Evolutionary conservation across 2,329 filamentous ascomycete genomes (phyloP), one percentile per base, ranked within the genome.

Genomic region (Mariannaea elegans): DNA sequence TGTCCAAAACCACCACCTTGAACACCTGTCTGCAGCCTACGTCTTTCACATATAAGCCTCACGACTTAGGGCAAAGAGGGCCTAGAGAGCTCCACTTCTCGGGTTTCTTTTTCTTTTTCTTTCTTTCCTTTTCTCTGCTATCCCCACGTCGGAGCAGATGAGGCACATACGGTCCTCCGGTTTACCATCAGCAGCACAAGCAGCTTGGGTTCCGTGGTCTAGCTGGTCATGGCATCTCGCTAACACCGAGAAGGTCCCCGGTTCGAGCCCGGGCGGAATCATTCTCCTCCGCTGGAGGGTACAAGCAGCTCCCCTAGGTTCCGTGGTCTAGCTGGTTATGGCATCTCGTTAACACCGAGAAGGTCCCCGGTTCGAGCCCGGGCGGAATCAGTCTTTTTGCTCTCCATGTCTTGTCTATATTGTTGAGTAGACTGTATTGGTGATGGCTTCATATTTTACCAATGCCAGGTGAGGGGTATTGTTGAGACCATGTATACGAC

Each of bases 301-400:
- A 19, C 31, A 55, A 55, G 13, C 18, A 56, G 16, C n/a, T n/a
- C n/a, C 31, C 23, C 21, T 29, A 53, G 57, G 61, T 64, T 64
- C 51, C 59, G 61, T 63, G 61, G 57, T 60, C 52, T 61, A 56
- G 58, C 38, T 60, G 57, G 57, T 59, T 48, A 61, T 59, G 56
- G 56, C 56, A 59, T 50, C 56, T 59, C 56, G 56, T 46, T 59
- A 59, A 59, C 56, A 59, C 56, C 56, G 59, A 61, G 59, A 61
- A 61, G 59, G 59, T 61, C 59, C 59, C 59, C 59, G 59, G 59
- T 62, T 62, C 59, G 39, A 62, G 45, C 59, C 59, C 59, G 59
- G 53, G 49, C 59, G 48, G 46, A 60, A 60, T 60, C 57, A 60
- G 42, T 53, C 39, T 39, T 29, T 59, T 61, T 64, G 59, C 52